These are phyloP conservation scores for Daldinia vernicosa DNA, from an alignment of 495 filamentous ascomycete genomes.

Conservation along the genomic window DNA sequence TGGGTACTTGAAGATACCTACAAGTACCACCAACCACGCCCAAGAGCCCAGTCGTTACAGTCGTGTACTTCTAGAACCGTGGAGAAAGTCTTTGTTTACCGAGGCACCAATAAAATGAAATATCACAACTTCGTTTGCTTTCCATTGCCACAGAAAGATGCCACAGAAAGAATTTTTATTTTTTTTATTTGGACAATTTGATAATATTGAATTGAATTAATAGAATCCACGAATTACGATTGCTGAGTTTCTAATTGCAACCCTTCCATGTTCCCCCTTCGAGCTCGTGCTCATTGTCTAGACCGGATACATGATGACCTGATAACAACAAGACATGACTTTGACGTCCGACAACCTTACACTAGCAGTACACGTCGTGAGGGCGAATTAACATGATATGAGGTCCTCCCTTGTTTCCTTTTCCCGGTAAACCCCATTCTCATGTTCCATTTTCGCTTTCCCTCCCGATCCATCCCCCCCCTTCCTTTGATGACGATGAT, in stretches of 20 bases:
- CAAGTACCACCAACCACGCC: neutral
- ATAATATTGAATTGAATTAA: conserved; percentile 15
- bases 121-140: neutral
- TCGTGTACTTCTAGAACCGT: neutral
- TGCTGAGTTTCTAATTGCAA: conserved; percentile 15
- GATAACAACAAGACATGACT: conserved; percentile 28
- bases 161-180: too few relatives aligned
- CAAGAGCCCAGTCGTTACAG: neutral
- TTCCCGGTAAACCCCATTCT: conserved; percentile 7
- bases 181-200: neutral
- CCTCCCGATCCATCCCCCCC: conserved; percentile 6
- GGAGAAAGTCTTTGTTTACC: neutral
- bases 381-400: conserved; percentile 33
- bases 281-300: conserved; percentile 45
- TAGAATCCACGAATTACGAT: conserved; percentile 25
- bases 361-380: conserved; percentile 39
- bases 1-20: neutral
- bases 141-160: neutral
- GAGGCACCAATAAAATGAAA: neutral
- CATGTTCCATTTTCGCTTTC: conserved; percentile 16
- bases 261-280: conserved; percentile 17
- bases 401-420: neutral
- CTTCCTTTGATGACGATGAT: neutral
- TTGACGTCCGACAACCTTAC: conserved; percentile 39
- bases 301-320: conserved; percentile 25